Evolutionary conservation across 2,329 filamentous ascomycete genomes (phyloP).

Genomic region (Ophiocordyceps australis): DNA sequence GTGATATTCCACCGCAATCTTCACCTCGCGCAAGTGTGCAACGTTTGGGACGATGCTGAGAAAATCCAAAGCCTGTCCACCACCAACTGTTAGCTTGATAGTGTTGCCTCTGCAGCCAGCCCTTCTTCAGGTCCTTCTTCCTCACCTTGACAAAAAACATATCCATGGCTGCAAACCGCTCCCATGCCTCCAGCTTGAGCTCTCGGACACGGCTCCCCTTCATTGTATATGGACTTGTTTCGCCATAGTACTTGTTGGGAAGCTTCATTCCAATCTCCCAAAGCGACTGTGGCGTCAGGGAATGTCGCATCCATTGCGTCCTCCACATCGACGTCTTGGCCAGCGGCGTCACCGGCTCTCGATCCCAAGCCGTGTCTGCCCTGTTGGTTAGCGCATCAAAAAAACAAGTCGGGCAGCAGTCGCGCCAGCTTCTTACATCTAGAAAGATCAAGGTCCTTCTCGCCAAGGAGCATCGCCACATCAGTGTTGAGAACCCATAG

Average conservation of each 20-base stretch:
- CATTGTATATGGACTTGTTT: conserved; percentile 24
- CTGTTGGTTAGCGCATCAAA: no score
- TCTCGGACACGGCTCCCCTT: no score
- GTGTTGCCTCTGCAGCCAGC: no score
- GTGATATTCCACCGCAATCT: conserved; percentile 38
- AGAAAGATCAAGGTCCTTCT: conserved; percentile 42
- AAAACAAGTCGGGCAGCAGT: no score
- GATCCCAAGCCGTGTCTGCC: conserved; percentile 40
- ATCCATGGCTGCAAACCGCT: conserved; percentile 36
- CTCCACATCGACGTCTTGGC: conserved; percentile 43
- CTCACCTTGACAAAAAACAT: conserved; percentile 55
- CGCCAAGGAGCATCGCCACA: conserved; percentile 42
- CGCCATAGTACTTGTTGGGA: conserved; percentile 29
- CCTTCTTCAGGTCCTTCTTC: no score
- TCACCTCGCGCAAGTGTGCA: conserved; percentile 36
- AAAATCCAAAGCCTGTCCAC: conserved; percentile 43
- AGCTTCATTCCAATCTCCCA: conserved; percentile 35
- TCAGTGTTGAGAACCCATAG: conserved; percentile 50
- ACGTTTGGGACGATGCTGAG: conserved; percentile 38
- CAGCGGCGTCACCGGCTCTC: conserved; percentile 28
- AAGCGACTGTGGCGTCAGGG: conserved; percentile 28
- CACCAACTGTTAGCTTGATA: no score
- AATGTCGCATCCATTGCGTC: conserved; percentile 36
- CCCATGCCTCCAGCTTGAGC: conserved; percentile 29
- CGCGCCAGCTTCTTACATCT: conserved; percentile 35